Conservation (phyloP, 148 eudicot species). For the Mesembryanthemum crystallinum region DNA sequence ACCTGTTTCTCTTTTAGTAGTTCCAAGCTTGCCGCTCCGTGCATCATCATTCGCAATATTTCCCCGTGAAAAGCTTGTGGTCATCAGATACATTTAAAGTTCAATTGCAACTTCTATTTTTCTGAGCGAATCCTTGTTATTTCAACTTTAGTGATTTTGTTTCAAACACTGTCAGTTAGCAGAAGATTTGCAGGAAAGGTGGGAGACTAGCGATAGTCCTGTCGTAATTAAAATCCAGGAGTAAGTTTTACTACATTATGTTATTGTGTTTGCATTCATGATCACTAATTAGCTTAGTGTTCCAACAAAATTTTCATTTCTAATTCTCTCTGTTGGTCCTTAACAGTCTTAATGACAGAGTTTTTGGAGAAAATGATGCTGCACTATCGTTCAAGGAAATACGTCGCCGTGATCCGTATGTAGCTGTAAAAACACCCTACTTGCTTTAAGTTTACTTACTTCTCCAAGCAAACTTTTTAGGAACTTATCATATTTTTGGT, state of each 20-base stretch:
- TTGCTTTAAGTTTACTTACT: not conserved
- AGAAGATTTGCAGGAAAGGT: constrained; percentile 83
- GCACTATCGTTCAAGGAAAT: constrained; percentile 89
- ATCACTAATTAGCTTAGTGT: not conserved
- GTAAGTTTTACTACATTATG: constrained; percentile 42
- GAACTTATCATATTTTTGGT: constrained; percentile 18
- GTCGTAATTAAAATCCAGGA: constrained; percentile 88
- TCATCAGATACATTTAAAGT: no score
- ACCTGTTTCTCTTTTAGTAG: no score
- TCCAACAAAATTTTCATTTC: not conserved
- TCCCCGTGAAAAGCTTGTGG: no score
- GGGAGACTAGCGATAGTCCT: constrained; percentile 94
- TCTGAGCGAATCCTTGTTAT: not conserved
- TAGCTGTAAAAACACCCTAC: constrained; percentile 1
- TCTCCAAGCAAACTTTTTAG: not conserved
- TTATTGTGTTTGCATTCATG: not conserved
- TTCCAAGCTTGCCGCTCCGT: no score
- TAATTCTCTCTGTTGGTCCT: constrained; percentile 19
- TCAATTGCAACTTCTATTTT: not conserved
- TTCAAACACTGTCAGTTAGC: constrained; percentile 47
- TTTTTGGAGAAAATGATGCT: constrained; percentile 76
- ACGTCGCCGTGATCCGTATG: constrained; percentile 91
- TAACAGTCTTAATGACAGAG: constrained; percentile 72
- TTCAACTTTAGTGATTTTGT: constrained; percentile 1
- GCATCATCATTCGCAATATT: no score